These are phyloP conservation scores for Bacterosira constricta DNA, from an alignment of 108 stramenopile genomes.

Conservation along the genomic window DNA sequence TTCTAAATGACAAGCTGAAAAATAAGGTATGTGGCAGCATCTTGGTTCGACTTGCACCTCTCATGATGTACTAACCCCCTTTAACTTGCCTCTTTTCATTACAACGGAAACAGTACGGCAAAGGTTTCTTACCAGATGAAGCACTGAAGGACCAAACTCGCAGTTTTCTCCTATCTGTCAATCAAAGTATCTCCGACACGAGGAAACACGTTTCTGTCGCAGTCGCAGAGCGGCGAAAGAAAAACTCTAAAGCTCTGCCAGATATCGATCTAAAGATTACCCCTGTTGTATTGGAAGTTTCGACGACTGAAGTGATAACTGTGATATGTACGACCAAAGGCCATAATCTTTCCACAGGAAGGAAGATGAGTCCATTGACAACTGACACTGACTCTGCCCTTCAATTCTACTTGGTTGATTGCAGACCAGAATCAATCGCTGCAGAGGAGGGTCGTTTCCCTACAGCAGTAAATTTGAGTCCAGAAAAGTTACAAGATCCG, in stretches of 20 bases:
- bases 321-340: conserved; percentile 69
- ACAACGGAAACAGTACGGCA: conserved; percentile 52
- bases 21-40: conserved; percentile 48
- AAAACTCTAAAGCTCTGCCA: conserved; percentile 6
- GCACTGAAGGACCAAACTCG: conserved; percentile 52
- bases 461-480: conserved; percentile 67
- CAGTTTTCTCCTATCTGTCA: conserved; percentile 49
- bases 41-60: too few relatives aligned
- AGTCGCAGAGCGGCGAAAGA: conserved; percentile 41
- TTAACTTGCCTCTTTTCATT: not conserved
- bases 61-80: not conserved
- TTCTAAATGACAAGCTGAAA: conserved; percentile 76
- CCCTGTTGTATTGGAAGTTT: conserved; percentile 62
- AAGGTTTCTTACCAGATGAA: conserved; percentile 79
- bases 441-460: conserved; percentile 81
- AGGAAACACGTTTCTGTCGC: conserved; percentile 43
- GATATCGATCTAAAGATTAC: conserved; percentile 32
- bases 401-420: conserved; percentile 81
- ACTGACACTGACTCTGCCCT: conserved; percentile 31
- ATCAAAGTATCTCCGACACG: conserved; percentile 47
- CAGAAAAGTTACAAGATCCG: conserved; percentile 68
- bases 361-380: conserved; percentile 13
- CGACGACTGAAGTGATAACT: conserved; percentile 71
- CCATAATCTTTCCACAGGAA: conserved; percentile 26
- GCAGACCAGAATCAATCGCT: conserved; percentile 64